Evolutionary conservation across 2,329 filamentous ascomycete genomes (phyloP).

Genomic region (Macrophomina tecta): DNA sequence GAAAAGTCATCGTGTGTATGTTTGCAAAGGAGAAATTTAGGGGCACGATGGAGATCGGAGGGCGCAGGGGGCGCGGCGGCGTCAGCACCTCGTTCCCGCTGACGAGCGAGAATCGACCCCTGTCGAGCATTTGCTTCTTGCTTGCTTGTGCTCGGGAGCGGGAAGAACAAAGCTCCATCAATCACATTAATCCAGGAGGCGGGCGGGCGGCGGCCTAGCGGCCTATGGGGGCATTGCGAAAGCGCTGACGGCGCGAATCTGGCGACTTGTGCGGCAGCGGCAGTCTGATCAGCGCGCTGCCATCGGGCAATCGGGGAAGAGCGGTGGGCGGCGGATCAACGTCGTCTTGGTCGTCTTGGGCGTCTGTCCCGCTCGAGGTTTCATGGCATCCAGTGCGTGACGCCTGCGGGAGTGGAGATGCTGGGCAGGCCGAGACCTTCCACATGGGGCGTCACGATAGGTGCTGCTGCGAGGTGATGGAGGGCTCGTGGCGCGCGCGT

Average conservation of each 20-base stretch:
- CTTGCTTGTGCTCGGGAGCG: conserved; percentile 22
- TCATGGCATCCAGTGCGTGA: neutral
- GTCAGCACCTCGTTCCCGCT: conserved; percentile 7
- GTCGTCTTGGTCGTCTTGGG: conserved; percentile 22
- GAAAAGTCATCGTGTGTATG: conserved; percentile 14
- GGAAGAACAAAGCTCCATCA: conserved; percentile 26
- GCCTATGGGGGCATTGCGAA: conserved; percentile 17
- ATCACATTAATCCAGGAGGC: conserved; percentile 22
- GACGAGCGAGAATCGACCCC: conserved; percentile 20
- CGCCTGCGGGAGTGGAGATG: neutral
- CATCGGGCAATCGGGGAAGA: conserved; percentile 17
- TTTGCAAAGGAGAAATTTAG: conserved; percentile 26
- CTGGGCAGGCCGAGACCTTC: neutral
- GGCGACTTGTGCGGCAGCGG: conserved; percentile 5
- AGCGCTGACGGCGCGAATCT: conserved; percentile 21
- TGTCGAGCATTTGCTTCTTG: conserved; percentile 24
- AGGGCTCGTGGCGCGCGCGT: conserved; percentile 3
- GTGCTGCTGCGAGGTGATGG: conserved; percentile 6
- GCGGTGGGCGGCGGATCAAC: conserved; percentile 22
- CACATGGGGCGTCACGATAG: neutral
- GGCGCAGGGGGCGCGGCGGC: conserved; percentile 10
- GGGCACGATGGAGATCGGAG: conserved; percentile 22
- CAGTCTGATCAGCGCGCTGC: conserved; percentile 21
- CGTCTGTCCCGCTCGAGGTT: conserved; percentile 23
- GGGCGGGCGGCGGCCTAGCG: conserved; percentile 14